phyloP scores from a whole-genome alignment of 2,329 filamentous ascomycete genomes.

The Xylaria sp. region DNA sequence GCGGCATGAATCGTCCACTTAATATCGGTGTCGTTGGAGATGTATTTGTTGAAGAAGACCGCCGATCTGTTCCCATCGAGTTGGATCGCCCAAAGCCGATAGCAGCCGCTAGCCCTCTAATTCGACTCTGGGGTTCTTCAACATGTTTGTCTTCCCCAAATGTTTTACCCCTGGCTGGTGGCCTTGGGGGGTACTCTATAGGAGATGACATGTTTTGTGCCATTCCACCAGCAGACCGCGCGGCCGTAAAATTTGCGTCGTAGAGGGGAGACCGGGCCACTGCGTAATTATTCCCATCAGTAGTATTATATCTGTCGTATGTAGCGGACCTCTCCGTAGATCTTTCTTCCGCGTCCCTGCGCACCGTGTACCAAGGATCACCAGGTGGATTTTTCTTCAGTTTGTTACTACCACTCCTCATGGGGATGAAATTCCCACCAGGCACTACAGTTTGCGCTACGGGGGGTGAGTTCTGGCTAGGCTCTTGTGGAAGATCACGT shows the following conservation, averaged over 20 bases:
- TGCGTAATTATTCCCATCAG: conserved; percentile 20
- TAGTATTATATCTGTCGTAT: conserved; percentile 41
- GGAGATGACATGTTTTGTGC: conserved; percentile 33
- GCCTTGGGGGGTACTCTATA: conserved; percentile 40
- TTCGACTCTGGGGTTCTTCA: conserved; percentile 42
- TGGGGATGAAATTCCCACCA: conserved; percentile 53
- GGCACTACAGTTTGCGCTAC: conserved; percentile 42
- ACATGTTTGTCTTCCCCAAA: conserved; percentile 39
- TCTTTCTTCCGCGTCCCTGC: conserved; percentile 57
- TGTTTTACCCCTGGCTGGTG: conserved; percentile 43
- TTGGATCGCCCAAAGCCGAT: conserved; percentile 43
- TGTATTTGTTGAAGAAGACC: conserved; percentile 31
- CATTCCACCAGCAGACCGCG: conserved; percentile 27
- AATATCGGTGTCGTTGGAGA: conserved; percentile 35
- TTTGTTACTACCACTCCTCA: conserved; percentile 67
- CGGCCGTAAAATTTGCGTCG: conserved; percentile 16
- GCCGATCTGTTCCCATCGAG: conserved; percentile 39
- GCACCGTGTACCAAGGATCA: conserved; percentile 60
- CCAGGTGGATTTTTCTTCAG: conserved; percentile 67
- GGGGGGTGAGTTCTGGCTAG: conserved; percentile 44
- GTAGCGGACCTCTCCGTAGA: conserved; percentile 51
- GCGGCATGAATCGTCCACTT: conserved; percentile 34
- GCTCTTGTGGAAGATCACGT: conserved; percentile 50
- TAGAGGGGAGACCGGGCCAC: conserved; percentile 18
- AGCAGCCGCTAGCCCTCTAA: conserved; percentile 41